Evolutionary conservation across 1,139 yeast genomes (phyloP).

Genomic region (Nakaseomyces kungkrabaensis): DNA sequence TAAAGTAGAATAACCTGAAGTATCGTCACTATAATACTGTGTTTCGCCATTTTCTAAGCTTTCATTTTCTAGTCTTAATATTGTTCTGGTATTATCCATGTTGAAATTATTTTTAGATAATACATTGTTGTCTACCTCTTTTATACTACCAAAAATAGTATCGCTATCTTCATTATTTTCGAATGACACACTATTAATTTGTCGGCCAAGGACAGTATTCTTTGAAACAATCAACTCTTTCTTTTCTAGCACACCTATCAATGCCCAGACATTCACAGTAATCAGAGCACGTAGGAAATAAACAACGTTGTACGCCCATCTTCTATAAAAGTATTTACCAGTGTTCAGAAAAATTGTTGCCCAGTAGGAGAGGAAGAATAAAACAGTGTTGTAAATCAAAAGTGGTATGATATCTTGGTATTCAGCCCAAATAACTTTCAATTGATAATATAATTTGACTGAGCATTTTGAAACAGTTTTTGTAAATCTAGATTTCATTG

Average conservation of each 20-base stretch:
- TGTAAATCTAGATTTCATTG: neutral
- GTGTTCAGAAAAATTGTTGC: constrained; percentile 13
- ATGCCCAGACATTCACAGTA: constrained; percentile 28
- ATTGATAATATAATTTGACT: neutral
- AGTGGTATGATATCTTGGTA: constrained; percentile 23
- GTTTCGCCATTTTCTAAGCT: neutral
- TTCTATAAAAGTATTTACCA: constrained; percentile 2
- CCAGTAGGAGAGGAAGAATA: constrained; percentile 13
- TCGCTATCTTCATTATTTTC: constrained; percentile 4
- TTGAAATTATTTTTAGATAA: neutral
- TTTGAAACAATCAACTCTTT: constrained; percentile 21
- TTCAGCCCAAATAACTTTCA: constrained; percentile 18
- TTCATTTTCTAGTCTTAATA: neutral
- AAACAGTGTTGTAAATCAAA: constrained; percentile 16
- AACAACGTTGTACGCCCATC: constrained; percentile 22
- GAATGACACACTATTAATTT: constrained; percentile 19
- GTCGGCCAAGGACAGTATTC: constrained; percentile 26
- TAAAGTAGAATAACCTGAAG: neutral
- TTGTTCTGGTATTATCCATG: neutral
- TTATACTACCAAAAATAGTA: constrained; percentile 17
- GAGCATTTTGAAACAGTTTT: neutral
- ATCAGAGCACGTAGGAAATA: constrained; percentile 20
- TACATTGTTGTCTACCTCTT: neutral
- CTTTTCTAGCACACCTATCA: constrained; percentile 23
- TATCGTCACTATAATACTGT: neutral